Percentiles rank a stretch among this genome's conserved stretches.
These are phyloP conservation scores for rapeseed (Brassica napus) DNA, from an alignment of 345 rosid genomes.

Conservation along the genomic window Da-Ae NC_063450.1:22104001-22104500, in stretches of 20 bases:
- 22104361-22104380: too few species aligned
- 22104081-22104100: too few species aligned
- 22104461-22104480: too few species aligned
- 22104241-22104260: conserved; percentile 45
- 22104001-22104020: conserved; percentile 7
- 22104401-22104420: too few species aligned
- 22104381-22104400: too few species aligned
- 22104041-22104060: background rate
- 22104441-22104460: too few species aligned
- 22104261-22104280: conserved; percentile 61
- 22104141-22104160: too few species aligned
- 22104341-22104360: background rate
- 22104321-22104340: conserved; percentile 52
- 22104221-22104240: conserved; percentile 49
- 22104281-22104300: conserved; percentile 86
- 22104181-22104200: conserved; percentile 1
- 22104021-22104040: conserved; percentile 3
- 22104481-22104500: too few species aligned
- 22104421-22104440: too few species aligned
- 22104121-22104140: too few species aligned
- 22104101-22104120: background rate
- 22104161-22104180: background rate
- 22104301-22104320: conserved; percentile 70
- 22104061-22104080: conserved; percentile 7
- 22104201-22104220: background rate